phyloP scores from a whole-genome alignment of 768 basidiomycete genomes.

The Lentinula aciculospora region DNA sequence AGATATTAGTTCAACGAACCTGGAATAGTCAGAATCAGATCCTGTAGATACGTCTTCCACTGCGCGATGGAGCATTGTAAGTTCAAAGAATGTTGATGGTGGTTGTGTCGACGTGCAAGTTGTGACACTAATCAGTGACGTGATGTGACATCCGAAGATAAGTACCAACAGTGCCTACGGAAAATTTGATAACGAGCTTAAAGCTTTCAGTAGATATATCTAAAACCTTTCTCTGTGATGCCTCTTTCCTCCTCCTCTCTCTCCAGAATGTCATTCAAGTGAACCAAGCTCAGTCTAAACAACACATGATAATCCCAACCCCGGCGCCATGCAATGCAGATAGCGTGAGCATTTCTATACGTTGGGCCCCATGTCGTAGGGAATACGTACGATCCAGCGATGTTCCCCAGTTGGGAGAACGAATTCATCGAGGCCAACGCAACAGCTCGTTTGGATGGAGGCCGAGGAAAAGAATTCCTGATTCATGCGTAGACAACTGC shows the following conservation, averaged over 20 bases:
- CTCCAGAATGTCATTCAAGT: conserved; percentile 32
- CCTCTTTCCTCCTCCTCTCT: conserved; percentile 33
- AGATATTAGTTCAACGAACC: conserved; percentile 44
- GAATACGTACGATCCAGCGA: conserved; percentile 78
- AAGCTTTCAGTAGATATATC: conserved; percentile 40
- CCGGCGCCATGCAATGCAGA: conserved; percentile 54
- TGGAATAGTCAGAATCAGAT: conserved; percentile 94
- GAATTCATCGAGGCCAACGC: conserved; percentile 78
- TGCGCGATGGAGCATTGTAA: conserved; percentile 20
- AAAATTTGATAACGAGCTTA: too few species aligned
- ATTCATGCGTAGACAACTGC: conserved; percentile 53
- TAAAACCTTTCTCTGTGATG: conserved; percentile 35
- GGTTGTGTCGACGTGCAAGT: too few species aligned
- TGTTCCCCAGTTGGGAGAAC: conserved; percentile 79
- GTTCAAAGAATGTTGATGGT: too few species aligned
- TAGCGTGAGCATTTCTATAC: conserved; percentile 52
- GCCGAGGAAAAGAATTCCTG: conserved; percentile 56
- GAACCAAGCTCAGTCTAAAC: conserved; percentile 38
- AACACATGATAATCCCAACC: conserved; percentile 46
- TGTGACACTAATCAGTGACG: too few species aligned
- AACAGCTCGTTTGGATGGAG: conserved; percentile 79
- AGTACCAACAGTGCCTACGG: too few species aligned
- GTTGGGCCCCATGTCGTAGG: conserved; percentile 61
- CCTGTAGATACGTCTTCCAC: conserved; percentile 89
- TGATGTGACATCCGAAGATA: neutral